phyloP scores from a whole-genome alignment of 2,329 filamentous ascomycete species.

The Cephalotrichum gorgonifer region DNA sequence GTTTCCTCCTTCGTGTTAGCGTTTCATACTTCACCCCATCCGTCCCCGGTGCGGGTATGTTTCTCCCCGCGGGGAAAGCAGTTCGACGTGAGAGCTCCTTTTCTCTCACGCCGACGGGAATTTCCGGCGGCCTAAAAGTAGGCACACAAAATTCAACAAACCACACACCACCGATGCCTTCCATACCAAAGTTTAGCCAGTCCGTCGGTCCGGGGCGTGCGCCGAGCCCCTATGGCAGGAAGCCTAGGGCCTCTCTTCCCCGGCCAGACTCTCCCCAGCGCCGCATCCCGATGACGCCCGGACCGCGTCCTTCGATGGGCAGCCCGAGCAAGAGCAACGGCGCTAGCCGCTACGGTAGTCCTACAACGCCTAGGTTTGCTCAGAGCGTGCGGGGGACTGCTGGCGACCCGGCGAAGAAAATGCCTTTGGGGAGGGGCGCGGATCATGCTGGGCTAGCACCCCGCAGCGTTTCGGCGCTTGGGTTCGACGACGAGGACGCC shows the following conservation, averaged over 20 bases:
- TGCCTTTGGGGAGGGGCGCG: slow-evolving; percentile 18
- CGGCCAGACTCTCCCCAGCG: slow-evolving; percentile 80
- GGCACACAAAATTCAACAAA: slow-evolving; percentile 48
- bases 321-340: slow-evolving; percentile 38
- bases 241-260: slow-evolving; percentile 63
- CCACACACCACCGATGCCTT: slow-evolving; percentile 54
- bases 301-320: slow-evolving; percentile 44
- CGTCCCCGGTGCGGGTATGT: slow-evolving; percentile 77
- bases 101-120: slow-evolving; percentile 57
- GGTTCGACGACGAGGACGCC: slow-evolving; percentile 47
- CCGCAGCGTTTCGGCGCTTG: slow-evolving; percentile 51
- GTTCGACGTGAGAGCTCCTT: slow-evolving; percentile 51
- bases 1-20: not conserved
- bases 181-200: slow-evolving; percentile 73
- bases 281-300: slow-evolving; percentile 54
- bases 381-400: slow-evolving; percentile 52
- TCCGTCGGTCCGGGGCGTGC: slow-evolving; percentile 70
- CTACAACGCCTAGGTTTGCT: slow-evolving; percentile 45
- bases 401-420: slow-evolving; percentile 50
- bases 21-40: slow-evolving; percentile 68
- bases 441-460: slow-evolving; percentile 38
- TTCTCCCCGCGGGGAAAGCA: slow-evolving; percentile 77
- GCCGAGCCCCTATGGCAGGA: slow-evolving; percentile 56
- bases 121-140: slow-evolving; percentile 40
- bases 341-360: slow-evolving; percentile 24